Percentiles rank a stretch among this genome's conserved stretches.
phyloP scores from a whole-genome alignment of 768 basidiomycete genomes.

The Amanita rimosa region DNA sequence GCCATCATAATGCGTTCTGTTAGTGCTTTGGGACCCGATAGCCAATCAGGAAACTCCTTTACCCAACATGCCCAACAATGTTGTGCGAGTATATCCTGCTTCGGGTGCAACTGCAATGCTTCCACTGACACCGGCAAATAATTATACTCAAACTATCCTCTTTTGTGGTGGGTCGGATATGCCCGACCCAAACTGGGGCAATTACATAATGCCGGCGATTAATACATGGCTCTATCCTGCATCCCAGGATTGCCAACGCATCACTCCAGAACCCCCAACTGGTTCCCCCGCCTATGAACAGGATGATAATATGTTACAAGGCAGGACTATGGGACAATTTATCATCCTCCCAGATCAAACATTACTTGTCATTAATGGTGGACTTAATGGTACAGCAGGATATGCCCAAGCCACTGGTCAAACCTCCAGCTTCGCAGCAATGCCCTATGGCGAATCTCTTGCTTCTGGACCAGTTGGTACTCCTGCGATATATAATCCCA shows the following conservation, averaged over 20 bases:
- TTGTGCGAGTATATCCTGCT: slow-evolving; percentile 81
- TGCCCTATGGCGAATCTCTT: slow-evolving; percentile 66
- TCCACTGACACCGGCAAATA: slow-evolving; percentile 81
- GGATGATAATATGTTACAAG: slow-evolving; percentile 67
- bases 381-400: slow-evolving; percentile 77
- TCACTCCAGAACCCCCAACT: slow-evolving; percentile 76
- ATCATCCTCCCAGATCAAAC: slow-evolving; percentile 73
- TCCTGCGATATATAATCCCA: slow-evolving; percentile 81
- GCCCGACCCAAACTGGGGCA: slow-evolving; percentile 60
- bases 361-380: slow-evolving; percentile 78
- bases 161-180: slow-evolving; percentile 90
- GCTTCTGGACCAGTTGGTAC: slow-evolving; percentile 70
- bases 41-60: slow-evolving; percentile 49
- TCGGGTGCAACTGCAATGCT: slow-evolving; percentile 86
- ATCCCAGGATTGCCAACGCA: slow-evolving; percentile 64
- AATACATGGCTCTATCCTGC: slow-evolving; percentile 68
- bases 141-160: slow-evolving; percentile 73
- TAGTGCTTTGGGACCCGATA: slow-evolving; percentile 40
- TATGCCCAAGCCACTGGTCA: slow-evolving; percentile 54
- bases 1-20: slow-evolving; percentile 8
- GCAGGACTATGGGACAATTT: slow-evolving; percentile 88
- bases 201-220: slow-evolving; percentile 62
- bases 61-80: slow-evolving; percentile 61
- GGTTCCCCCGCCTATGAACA: slow-evolving; percentile 52
- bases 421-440: slow-evolving; percentile 28